A percentile compares a stretch with the other conserved stretches of the same genome.
Conservation (phyloP, 2,329 filamentous ascomycete genomes). For the Lachnellula arida region DNA sequence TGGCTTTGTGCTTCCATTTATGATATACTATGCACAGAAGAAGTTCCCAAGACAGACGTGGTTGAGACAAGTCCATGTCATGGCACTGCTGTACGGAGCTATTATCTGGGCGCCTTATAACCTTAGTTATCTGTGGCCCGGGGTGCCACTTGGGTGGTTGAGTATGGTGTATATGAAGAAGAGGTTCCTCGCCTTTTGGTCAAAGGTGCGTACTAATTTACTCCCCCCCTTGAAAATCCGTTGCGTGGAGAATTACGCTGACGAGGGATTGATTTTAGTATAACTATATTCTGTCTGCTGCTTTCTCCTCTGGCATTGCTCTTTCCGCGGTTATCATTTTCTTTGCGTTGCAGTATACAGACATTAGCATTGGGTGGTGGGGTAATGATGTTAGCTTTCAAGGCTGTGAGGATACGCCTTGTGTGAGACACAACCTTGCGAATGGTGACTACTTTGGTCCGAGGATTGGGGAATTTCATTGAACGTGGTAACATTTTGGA, state of each 20-base stretch:
- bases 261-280: conserved; percentile 33
- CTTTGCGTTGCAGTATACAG: conserved; percentile 46
- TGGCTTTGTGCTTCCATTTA: conserved; percentile 42
- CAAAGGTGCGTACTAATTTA: conserved; percentile 36
- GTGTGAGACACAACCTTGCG: conserved; percentile 34
- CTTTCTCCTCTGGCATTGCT: conserved; percentile 46
- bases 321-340: conserved; percentile 50
- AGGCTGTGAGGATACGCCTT: conserved; percentile 41
- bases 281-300: conserved; percentile 49
- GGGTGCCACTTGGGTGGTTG: conserved; percentile 43
- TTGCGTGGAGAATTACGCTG: background rate
- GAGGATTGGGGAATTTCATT: conserved; percentile 27
- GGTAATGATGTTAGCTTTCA: conserved; percentile 28
- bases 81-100: conserved; percentile 44
- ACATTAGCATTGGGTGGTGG: conserved; percentile 37
- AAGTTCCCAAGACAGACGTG: conserved; percentile 37
- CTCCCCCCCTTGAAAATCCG: background rate
- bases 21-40: conserved; percentile 40
- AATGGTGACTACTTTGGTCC: conserved; percentile 32
- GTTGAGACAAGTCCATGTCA: conserved; percentile 43
- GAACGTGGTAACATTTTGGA: background rate
- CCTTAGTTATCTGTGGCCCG: conserved; percentile 44
- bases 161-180: conserved; percentile 45
- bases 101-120: conserved; percentile 47
- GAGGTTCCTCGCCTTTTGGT: conserved; percentile 45